These are phyloP conservation scores for Phytophthora macrochlamydospora DNA, from an alignment of 352 stramenopile species.

Conservation along the genomic window DNA sequence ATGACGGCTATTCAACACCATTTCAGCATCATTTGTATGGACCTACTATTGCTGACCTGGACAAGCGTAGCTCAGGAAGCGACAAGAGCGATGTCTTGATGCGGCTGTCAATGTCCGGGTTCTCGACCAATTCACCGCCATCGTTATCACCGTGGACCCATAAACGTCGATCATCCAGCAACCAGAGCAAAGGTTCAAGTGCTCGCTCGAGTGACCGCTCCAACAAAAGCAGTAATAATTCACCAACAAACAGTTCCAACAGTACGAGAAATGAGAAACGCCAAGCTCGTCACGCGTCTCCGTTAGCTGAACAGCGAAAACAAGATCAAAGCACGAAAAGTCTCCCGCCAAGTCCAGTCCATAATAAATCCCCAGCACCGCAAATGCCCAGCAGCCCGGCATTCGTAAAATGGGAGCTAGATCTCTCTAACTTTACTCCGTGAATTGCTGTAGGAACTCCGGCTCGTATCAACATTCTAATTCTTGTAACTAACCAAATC, in stretches of 20 bases:
- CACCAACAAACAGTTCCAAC: background rate
- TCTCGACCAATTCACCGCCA: background rate
- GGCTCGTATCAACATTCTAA: background rate
- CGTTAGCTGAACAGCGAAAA: background rate
- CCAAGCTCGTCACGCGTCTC: background rate
- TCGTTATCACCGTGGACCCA: constrained; percentile 6
- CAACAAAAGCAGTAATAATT: constrained; percentile 2
- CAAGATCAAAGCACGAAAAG: background rate
- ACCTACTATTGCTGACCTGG: constrained; percentile 28
- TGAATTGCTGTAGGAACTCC: background rate
- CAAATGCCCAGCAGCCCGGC: constrained; percentile 17
- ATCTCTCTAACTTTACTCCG: constrained; percentile 71
- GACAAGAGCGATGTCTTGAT: background rate
- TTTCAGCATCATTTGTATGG: constrained; percentile 6
- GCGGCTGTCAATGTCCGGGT: background rate
- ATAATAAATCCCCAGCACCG: background rate
- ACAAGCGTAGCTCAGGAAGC: background rate
- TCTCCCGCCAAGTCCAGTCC: too few species aligned
- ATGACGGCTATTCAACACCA: background rate
- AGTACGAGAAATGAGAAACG: background rate
- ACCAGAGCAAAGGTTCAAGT: constrained; percentile 5
- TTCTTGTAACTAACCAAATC: constrained; percentile 6
- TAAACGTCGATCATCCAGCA: constrained; percentile 8
- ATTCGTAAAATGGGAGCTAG: constrained; percentile 56
- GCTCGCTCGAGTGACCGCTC: background rate